Conservation (phyloP, 2,329 filamentous ascomycete species). For the Decorospora gaudefroyi region DNA sequence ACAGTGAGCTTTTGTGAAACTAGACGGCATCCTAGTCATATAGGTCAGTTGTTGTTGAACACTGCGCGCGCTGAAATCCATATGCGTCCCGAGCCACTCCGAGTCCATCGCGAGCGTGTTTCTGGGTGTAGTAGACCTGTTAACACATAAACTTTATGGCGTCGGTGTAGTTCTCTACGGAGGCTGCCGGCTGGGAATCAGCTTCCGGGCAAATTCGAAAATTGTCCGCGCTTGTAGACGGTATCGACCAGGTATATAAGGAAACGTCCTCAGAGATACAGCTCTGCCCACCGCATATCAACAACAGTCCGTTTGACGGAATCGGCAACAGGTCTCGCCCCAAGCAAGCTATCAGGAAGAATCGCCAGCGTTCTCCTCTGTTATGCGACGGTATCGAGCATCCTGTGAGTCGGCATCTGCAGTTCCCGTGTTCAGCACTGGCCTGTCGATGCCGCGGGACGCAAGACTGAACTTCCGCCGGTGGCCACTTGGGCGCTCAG, state of each 20-base stretch:
- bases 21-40: no score
- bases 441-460: constrained; percentile 28
- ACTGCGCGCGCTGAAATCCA: no score
- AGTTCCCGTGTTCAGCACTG: constrained; percentile 28
- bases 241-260: no score
- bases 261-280: neutral
- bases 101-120: no score
- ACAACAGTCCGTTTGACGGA: neutral
- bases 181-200: no score
- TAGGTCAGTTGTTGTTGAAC: neutral
- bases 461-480: constrained; percentile 52
- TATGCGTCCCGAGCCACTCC: no score
- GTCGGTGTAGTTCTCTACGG: no score
- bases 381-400: constrained; percentile 33
- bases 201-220: no score
- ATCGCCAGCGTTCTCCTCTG: constrained; percentile 24
- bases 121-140: no score
- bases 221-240: no score
- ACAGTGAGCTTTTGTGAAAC: no score
- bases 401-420: constrained; percentile 28
- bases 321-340: neutral
- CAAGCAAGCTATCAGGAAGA: constrained; percentile 5
- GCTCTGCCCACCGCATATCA: neutral
- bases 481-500: constrained; percentile 59
- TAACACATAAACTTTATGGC: no score